Percentiles rank a stretch among this genome's conserved stretches.
phyloP scores from a whole-genome alignment of 1,284 basidiomycete genomes.

The Agroathelia rolfsii region DNA sequence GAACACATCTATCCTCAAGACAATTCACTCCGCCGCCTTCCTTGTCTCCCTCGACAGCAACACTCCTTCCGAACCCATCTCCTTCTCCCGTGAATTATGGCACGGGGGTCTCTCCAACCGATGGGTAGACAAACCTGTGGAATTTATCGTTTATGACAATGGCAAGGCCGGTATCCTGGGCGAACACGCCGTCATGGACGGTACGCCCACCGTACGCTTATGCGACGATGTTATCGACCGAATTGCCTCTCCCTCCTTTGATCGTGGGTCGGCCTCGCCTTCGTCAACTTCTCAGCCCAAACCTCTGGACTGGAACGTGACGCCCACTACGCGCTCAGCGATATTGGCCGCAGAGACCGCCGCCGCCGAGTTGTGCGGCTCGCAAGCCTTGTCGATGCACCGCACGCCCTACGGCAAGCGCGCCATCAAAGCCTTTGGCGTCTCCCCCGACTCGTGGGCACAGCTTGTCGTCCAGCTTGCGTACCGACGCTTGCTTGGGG shows the following conservation, averaged over 20 bases:
- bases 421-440: conserved; percentile 78
- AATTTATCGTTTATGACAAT: conserved; percentile 78
- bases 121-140: conserved; percentile 79
- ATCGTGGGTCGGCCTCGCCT: conserved; percentile 31
- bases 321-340: conserved; percentile 31
- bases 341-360: conserved; percentile 49
- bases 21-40: conserved; percentile 78
- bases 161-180: conserved; percentile 77
- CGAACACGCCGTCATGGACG: conserved; percentile 90
- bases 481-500: conserved; percentile 56
- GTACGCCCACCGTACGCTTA: conserved; percentile 52
- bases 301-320: conserved; percentile 60
- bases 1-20: conserved; percentile 57
- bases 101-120: conserved; percentile 60
- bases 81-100: conserved; percentile 62
- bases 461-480: conserved; percentile 87
- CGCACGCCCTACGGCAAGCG: conserved; percentile 78
- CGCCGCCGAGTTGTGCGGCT: conserved; percentile 51
- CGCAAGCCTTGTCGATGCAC: conserved; percentile 59
- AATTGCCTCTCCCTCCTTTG: conserved; percentile 31
- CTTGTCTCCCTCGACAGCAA: conserved; percentile 69
- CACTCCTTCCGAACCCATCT: conserved; percentile 39
- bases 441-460: conserved; percentile 87
- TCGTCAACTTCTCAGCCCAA: too few relatives aligned
- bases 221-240: conserved; percentile 35